Base-by-base conservation (phyloP, 208 protist species). In the Crithidia expoeki region DNA sequence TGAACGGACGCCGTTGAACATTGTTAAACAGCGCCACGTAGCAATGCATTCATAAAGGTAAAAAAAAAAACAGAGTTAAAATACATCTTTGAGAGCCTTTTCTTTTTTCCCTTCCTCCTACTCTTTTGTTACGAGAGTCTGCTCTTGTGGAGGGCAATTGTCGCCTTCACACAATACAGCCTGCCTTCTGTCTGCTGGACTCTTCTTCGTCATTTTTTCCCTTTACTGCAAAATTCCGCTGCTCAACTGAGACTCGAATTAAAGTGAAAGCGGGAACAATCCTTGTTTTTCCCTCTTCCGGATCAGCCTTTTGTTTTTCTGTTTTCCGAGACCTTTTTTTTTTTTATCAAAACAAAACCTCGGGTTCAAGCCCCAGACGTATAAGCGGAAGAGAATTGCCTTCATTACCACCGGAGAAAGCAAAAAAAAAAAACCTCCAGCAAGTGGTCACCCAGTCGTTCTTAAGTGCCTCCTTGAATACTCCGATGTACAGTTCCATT, bases 261-360 rank as follows among this genome's bases (percentile, higher is more conserved):
- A 10, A 4, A 23, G 4, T 53, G 11, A 10, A 6, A 10, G 2
- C 23, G 2, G 23, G 5, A 3, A 19, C 5, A n/a, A n/a, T n/a
- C n/a, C n/a, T n/a, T n/a, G n/a, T n/a, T n/a, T n/a, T n/a, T n/a
- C n/a, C n/a, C n/a, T n/a, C n/a, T n/a, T n/a, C n/a, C n/a, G n/a
- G n/a, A n/a, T n/a, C n/a, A n/a, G n/a, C n/a, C n/a, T 53, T 5
- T 25, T 32, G 49, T 32, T 53, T 53, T 53, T 53, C 25, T 32
- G 25, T 32, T 53, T 53, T 32, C 32, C 36, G 36, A 42, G 16
- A 53, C 32, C 32, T 53, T 7, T 16, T 32, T 32, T 21, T 36
- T 27, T 60, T 14, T 60, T 27, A 44, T 5, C 17, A 6, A 42
- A 2, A 25, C 30, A 42, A 6, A 42, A 42, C 36, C 10, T 42